These are phyloP conservation scores for Termitomyces heimii DNA, from an alignment of 768 basidiomycete genomes.

Conservation along the genomic window DNA sequence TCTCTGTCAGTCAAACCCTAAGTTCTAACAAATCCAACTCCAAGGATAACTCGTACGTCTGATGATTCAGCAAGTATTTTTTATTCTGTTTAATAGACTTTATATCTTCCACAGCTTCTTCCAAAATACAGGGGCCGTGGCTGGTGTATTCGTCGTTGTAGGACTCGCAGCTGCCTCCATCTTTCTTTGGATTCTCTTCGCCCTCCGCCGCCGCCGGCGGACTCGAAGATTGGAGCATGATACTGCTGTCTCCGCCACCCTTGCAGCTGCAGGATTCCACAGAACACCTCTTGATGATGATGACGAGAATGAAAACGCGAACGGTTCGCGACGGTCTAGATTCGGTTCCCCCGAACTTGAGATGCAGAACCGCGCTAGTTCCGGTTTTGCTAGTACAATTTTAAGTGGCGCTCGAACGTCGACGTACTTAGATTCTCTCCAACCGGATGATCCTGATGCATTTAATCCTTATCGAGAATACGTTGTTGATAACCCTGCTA, in stretches of 20 bases:
- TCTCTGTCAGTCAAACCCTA: slow-evolving; percentile 69
- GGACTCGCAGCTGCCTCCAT: slow-evolving; percentile 73
- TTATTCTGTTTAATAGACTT: slow-evolving; percentile 1
- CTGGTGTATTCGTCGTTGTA: slow-evolving; percentile 86
- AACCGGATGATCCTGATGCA: slow-evolving; percentile 26
- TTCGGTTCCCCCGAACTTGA: slow-evolving; percentile 26
- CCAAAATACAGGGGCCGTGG: slow-evolving; percentile 82
- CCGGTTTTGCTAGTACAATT: slow-evolving; percentile 23
- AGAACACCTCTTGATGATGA: slow-evolving; percentile 66
- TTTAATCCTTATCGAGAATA: slow-evolving; percentile 55
- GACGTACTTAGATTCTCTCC: slow-evolving; percentile 30
- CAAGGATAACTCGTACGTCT: slow-evolving; percentile 46
- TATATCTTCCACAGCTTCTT: slow-evolving; percentile 60
- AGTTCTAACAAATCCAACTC: slow-evolving; percentile 37
- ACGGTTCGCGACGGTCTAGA: slow-evolving; percentile 17
- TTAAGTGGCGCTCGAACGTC: slow-evolving; percentile 27
- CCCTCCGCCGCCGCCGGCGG: slow-evolving; percentile 58
- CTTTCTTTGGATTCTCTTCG: slow-evolving; percentile 65
- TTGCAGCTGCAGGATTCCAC: slow-evolving; percentile 66
- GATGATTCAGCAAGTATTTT: background rate
- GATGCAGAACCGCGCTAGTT: slow-evolving; percentile 38
- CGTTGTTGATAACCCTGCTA: slow-evolving; percentile 22
- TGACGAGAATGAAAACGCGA: slow-evolving; percentile 26
- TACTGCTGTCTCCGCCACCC: slow-evolving; percentile 61
- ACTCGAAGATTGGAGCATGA: slow-evolving; percentile 62